Evolutionary conservation across 192 early-diverging fungal species (phyloP).

Genomic region (Umbelopsis sp.): DNA sequence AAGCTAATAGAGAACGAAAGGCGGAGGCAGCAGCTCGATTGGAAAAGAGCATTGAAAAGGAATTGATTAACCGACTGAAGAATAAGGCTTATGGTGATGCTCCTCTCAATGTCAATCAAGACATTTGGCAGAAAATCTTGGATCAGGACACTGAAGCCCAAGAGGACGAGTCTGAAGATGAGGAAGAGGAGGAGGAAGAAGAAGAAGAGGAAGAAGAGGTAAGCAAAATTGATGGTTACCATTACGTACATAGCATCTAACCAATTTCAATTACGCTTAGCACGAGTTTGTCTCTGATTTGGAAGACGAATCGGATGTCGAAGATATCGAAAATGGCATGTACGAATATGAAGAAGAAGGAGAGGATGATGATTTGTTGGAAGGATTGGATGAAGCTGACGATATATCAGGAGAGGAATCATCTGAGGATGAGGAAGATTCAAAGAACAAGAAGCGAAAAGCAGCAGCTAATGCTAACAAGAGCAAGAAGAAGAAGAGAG

Average conservation of each 20-base stretch:
- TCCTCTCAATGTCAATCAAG: constrained; percentile 92
- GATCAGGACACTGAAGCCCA: constrained; percentile 72
- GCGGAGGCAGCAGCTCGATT: constrained; percentile 91
- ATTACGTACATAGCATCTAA: constrained; percentile 32
- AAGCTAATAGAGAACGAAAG: constrained; percentile 81
- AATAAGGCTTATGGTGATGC: constrained; percentile 95
- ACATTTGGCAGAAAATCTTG: constrained; percentile 87
- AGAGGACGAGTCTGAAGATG: constrained; percentile 71
- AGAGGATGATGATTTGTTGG: constrained; percentile 11
- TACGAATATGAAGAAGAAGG: constrained; percentile 20
- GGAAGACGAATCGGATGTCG: constrained; percentile 63
- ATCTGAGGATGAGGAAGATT: not conserved
- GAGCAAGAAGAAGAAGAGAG: constrained; percentile 19
- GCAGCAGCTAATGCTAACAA: constrained; percentile 16
- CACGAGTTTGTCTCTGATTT: constrained; percentile 64
- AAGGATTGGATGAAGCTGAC: constrained; percentile 7
- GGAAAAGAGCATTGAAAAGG: constrained; percentile 93
- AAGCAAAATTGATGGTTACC: constrained; percentile 41
- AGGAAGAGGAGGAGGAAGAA: constrained; percentile 71
- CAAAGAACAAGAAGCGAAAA: constrained; percentile 2
- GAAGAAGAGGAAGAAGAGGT: constrained; percentile 53
- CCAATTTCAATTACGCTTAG: constrained; percentile 43
- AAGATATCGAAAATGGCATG: constrained; percentile 60
- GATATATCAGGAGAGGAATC: constrained; percentile 10
- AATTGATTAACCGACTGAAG: constrained; percentile 89